phyloP scores from a whole-genome alignment of 352 stramenopile genomes.

The Phytopythium oedochilum region DNA sequence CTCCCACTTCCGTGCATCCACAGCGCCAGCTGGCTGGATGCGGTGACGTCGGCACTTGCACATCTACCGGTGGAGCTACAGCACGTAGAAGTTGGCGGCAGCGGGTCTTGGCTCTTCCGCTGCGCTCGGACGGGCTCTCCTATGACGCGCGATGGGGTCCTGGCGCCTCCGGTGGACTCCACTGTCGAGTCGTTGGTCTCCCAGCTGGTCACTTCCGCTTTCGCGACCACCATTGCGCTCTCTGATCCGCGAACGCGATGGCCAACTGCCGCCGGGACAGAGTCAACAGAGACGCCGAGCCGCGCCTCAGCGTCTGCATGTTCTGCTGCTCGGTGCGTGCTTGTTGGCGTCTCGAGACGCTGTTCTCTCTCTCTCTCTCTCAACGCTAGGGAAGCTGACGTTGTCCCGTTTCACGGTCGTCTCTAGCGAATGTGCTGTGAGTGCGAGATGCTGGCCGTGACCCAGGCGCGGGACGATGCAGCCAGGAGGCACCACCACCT shows the following conservation, averaged over 20 bases:
- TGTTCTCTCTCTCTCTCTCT: background rate
- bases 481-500: background rate
- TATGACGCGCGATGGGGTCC: no score
- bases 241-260: background rate
- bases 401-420: no score
- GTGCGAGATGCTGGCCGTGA: slow-evolving; percentile 1
- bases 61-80: no score
- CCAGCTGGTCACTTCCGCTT: background rate
- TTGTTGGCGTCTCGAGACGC: no score
- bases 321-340: slow-evolving; percentile 1
- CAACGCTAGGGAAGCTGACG: no score
- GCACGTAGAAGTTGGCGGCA: no score
- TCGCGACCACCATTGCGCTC: background rate
- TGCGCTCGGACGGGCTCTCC: no score
- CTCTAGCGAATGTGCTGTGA: background rate
- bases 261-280: slow-evolving; percentile 2
- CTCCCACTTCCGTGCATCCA: background rate
- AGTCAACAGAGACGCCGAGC: background rate
- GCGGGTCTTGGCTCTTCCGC: no score
- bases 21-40: slow-evolving; percentile 3
- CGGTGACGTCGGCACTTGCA: background rate
- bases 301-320: slow-evolving; percentile 1
- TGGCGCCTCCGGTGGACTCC: no score
- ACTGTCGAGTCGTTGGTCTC: no score
- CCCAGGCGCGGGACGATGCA: background rate